Evolutionary conservation across 768 basidiomycete genomes (phyloP), one percentile per base, ranked within the genome.

Genomic region (Imleria badia): DNA sequence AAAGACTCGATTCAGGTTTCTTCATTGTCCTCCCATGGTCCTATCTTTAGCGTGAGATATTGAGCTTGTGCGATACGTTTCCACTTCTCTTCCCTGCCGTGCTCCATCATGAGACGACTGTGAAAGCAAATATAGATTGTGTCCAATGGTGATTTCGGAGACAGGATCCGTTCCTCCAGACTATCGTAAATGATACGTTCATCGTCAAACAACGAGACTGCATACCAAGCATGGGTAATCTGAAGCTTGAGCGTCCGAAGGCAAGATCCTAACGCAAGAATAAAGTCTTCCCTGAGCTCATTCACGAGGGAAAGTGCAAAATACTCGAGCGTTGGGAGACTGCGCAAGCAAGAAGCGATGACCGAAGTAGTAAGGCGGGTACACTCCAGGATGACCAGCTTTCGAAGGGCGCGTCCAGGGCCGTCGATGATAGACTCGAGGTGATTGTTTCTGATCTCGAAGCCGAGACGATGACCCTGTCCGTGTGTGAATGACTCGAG

Each of bases 371-470:
- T 66, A 9, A 78, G 59, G 5, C 69, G 65, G 46, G 54, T 68
- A 55, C 74, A 72, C 11, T 65, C 69, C 12, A 77, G 66, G 12
- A 76, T 66, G 45, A 73, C 68, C 12, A 78, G 59, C 55, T 61
- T 70, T 31, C 65, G 65, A 48, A 77, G 62, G 20, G 43, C 20
- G 22, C 60, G 53, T 5, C 54, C 55, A 13, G 54, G 54, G 14
- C 58, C 58, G 3, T 55, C 49, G 13, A 64, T 36, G 39, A 78
- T 57, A 17, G 70, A 73, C 19, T 64, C 51, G 29, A 78, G 66
- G 47, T 73, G 71, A 4, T 36, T 26, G 47, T 75, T 67, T 31
- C 71, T 66, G 20, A 77, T 65, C 58, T 75, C 72, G 52, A 75
- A 76, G 15, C 64, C 73, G 38, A 74, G 60, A 35, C 65, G 53